A percentile compares a stretch with the other conserved stretches of the same genome.
Conservation (phyloP, 139 green algal species). For the Pleodorina starrii region DNA sequence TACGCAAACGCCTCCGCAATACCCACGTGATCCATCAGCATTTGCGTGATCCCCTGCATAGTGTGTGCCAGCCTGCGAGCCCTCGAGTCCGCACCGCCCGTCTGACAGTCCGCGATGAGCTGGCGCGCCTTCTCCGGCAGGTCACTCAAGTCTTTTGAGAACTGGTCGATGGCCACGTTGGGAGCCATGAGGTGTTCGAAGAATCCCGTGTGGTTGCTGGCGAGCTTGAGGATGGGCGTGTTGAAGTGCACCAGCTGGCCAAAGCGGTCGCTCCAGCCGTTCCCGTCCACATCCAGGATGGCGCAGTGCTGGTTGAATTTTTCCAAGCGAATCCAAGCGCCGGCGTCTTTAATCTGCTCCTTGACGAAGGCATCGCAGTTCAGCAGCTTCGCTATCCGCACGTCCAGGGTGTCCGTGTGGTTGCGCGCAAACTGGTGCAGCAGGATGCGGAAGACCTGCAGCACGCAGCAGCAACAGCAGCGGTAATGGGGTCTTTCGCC, state of each 20-base stretch:
- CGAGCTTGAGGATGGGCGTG: constrained; percentile 66
- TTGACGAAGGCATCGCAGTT: constrained; percentile 14
- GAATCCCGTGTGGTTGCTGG: constrained; percentile 55
- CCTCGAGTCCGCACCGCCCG: no score
- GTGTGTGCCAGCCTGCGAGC: background rate
- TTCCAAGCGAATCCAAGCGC: constrained; percentile 21
- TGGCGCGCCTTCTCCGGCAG: background rate
- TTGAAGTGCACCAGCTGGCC: constrained; percentile 55
- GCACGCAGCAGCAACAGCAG: background rate
- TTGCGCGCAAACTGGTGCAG: constrained; percentile 54
- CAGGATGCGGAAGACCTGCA: constrained; percentile 42
- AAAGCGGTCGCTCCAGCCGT: constrained; percentile 66
- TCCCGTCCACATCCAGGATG: constrained; percentile 67
- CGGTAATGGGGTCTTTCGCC: background rate
- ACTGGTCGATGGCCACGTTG: constrained; percentile 11
- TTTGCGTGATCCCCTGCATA: background rate
- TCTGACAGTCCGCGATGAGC: background rate
- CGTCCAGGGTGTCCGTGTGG: constrained; percentile 49
- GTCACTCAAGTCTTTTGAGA: constrained; percentile 18
- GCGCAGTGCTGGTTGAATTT: constrained; percentile 24
- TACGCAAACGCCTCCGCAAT: constrained; percentile 19
- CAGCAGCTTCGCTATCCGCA: background rate
- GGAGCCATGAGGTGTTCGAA: constrained; percentile 61
- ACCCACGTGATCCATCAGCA: constrained; percentile 14
- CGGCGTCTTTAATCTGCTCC: background rate